Evolutionary conservation across 1,284 basidiomycete genomes (phyloP), one percentile per base, ranked within the genome.

Genomic region (Veloboletus limbatus): DNA sequence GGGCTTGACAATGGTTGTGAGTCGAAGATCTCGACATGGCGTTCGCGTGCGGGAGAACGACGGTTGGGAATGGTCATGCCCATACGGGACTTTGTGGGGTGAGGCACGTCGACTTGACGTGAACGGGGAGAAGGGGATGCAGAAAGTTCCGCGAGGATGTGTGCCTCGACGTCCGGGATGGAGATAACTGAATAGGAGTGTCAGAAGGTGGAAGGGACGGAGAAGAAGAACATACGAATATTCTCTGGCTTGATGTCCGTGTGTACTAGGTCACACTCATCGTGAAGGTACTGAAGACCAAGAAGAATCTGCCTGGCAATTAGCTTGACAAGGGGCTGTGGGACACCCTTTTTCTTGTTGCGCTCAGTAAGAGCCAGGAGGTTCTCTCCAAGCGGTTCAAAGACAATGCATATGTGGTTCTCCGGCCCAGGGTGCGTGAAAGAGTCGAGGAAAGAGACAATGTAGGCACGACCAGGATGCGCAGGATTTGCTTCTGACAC

Each of bases 161-260:
- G 84, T 8, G 73, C 64, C 63, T 88, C 85, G 36, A 86, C 75
- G 54, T 88, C 81, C 17, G 84, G 84, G 52, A 89, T 88, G 38
- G 83, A 79, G 54, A 88, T 84, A 67, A 89, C 85, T 88, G 50
- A 44, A 45, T 39, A 32, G 45, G 43, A 42, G 37, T 0, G 14
- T 54, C 17, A 52, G 48, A 38, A 39, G 46, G 47, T 45, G 53
- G 41, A 43, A 18, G 43, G 43, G 79, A 21, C 2, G 13, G 27
- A 22, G 13, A 33, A 17, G 8, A 32, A 32, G 18, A 13, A 48
- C 59, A 34, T 51, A 60, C 92, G 75, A 53, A 95, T 93, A 63
- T 95, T 95, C 71, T 95, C 92, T 45, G 92, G 91, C 68, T 95
- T 95, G 55, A 95, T 88, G 64, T 95, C 92, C 24, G 87, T 89